Base-by-base conservation (phyloP, 78 protist genomes). In the Bodo saltans region DNA sequence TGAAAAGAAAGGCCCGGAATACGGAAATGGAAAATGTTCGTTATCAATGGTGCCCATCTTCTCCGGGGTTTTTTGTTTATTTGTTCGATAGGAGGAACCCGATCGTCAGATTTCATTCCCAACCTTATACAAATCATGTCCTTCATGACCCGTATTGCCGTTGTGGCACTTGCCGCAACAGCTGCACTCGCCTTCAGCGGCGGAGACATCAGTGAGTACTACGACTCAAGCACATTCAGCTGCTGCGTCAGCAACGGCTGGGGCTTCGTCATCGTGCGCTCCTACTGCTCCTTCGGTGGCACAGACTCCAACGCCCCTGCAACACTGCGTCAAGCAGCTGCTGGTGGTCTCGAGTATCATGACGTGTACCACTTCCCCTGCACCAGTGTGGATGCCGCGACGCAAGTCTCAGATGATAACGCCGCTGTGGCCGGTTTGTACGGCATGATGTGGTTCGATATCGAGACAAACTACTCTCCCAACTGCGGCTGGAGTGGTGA, bases 381-480 rank as follows among this genome's bases (percentile, higher is more conserved):
- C 60, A 17, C 60, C 17, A 17, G 60, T 8, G n/a, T 23, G 60
- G 17, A 17, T 17, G 60, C n/a, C 60, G 8, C 8, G n/a, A 17
- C 8, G 60, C 60, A 47, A 17, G 17, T 47, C 60, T 47, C 60
- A 8, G 17, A 47, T 17, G 60, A 47, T 17, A 17, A 23, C 60
- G 8, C 60, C 60, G 60, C 60, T 17, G 60, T 47, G n/a, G 60
- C n/a, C 60, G 74, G 74, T 8, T 23, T 23, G 32, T 71, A 23
- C 40, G 74, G 74, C 29, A 71, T 17, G 30, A 71, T 71, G 39
- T 71, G 74, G 74, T 17, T 71, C 39, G 74, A 71, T 17, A 37
- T 71, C 40, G 74, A 71, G 74, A 23, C 8, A 8, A 71, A 71
- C 53, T 17, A 8, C 30, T 35, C 74, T 17, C 40, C 32, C 53